phyloP scores from a whole-genome alignment of 116 monocot genomes.

The Phalaenopsis hybrid region DNA sequence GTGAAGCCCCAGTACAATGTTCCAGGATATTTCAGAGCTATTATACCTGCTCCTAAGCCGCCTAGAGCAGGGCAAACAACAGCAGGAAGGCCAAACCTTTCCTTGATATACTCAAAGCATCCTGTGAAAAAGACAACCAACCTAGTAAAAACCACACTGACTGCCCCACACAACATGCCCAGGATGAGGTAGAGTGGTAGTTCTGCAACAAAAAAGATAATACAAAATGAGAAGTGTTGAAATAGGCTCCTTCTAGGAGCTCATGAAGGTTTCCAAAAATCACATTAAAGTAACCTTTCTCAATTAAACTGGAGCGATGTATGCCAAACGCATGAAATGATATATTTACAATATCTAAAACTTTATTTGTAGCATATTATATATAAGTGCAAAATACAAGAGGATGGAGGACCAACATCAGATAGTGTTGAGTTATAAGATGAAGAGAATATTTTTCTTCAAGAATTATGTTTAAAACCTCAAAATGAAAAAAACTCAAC shows the following conservation, averaged over 20 bases:
- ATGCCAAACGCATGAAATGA: neutral
- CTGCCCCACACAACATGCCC: conserved; percentile 92
- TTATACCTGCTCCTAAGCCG: conserved; percentile 94
- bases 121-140: conserved; percentile 83
- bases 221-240: neutral
- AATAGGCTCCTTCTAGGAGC: neutral
- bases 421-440: neutral
- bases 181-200: conserved; percentile 90
- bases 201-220: conserved; percentile 46
- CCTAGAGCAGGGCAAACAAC: conserved; percentile 94
- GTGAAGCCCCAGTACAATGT: conserved; percentile 98
- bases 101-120: conserved; percentile 71
- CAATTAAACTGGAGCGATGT: neutral
- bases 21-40: conserved; percentile 95
- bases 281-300: neutral
- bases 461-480: neutral
- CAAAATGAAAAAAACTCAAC: neutral
- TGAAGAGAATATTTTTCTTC: neutral
- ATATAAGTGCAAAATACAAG: neutral
- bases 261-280: neutral
- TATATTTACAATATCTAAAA: neutral
- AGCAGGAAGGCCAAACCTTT: conserved; percentile 75
- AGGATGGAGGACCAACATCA: neutral
- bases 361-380: neutral
- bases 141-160: conserved; percentile 79